phyloP scores from a whole-genome alignment of 2,329 filamentous ascomycete genomes.

The Penicillium vulpinum region DNA sequence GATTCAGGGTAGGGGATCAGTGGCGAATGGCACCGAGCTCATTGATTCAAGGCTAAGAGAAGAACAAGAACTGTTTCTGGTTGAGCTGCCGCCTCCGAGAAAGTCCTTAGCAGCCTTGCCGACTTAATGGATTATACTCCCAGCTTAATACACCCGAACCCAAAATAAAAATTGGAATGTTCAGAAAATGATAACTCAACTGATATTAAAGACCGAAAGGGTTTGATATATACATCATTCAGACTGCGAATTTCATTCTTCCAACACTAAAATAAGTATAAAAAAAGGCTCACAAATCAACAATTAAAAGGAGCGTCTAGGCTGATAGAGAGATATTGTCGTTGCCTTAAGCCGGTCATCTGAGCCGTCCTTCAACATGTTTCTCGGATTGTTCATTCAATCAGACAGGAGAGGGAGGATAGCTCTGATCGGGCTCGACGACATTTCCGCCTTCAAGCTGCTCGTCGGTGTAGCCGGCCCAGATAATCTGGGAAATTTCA shows the following conservation, averaged over 20 bases:
- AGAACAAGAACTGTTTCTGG: neutral
- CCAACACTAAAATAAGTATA: neutral
- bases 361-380: neutral
- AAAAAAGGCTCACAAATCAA: neutral
- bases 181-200: neutral
- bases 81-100: neutral
- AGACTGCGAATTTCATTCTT: neutral
- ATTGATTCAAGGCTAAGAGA: neutral
- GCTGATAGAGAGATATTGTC: no score
- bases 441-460: neutral
- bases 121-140: no score
- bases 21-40: conserved; percentile 19
- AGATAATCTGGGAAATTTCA: neutral
- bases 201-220: neutral
- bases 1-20: conserved; percentile 42
- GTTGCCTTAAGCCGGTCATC: neutral
- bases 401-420: neutral
- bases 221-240: neutral
- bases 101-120: neutral
- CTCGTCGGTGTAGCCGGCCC: neutral
- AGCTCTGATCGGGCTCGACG: neutral
- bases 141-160: neutral
- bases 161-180: neutral
- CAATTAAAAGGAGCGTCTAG: neutral
- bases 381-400: neutral